Conservation (phyloP, 768 basidiomycete species). For the Lactifluus hygrophoroides region DNA sequence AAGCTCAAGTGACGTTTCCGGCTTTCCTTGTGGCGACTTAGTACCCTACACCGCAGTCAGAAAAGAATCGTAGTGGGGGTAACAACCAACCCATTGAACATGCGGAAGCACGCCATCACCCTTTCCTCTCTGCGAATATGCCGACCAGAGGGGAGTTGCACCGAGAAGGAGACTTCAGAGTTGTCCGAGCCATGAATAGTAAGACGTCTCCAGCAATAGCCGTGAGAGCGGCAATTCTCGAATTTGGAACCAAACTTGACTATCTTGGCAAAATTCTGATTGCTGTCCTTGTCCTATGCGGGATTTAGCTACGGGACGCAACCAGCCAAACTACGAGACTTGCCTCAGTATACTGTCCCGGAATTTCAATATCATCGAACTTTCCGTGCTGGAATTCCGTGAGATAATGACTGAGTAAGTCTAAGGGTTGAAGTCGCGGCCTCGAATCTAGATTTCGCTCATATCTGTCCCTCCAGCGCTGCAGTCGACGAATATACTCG, state of each 20-base stretch:
- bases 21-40: conserved; percentile 83
- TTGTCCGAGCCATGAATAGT: conserved; percentile 88
- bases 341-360: conserved; percentile 98
- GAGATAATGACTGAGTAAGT: conserved; percentile 83
- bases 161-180: conserved; percentile 80
- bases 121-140: conserved; percentile 89
- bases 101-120: conserved; percentile 87
- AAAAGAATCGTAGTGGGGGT: not conserved
- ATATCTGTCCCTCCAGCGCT: conserved; percentile 87
- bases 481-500: conserved; percentile 85
- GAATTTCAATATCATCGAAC: conserved; percentile 95
- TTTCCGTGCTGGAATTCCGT: conserved; percentile 97
- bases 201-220: conserved; percentile 83
- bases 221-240: conserved; percentile 82
- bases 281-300: conserved; percentile 84
- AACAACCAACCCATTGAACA: conserved; percentile 68
- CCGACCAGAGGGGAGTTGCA: conserved; percentile 80
- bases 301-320: conserved; percentile 2
- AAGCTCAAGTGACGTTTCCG: conserved; percentile 87
- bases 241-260: conserved; percentile 85
- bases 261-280: conserved; percentile 84
- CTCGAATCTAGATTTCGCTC: conserved; percentile 76
- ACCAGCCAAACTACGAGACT: conserved; percentile 11
- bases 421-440: conserved; percentile 77
- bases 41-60: conserved; percentile 43